Evolutionary conservation across 1,284 basidiomycete species (phyloP).

Genomic region (Rhodotorula sp.): DNA sequence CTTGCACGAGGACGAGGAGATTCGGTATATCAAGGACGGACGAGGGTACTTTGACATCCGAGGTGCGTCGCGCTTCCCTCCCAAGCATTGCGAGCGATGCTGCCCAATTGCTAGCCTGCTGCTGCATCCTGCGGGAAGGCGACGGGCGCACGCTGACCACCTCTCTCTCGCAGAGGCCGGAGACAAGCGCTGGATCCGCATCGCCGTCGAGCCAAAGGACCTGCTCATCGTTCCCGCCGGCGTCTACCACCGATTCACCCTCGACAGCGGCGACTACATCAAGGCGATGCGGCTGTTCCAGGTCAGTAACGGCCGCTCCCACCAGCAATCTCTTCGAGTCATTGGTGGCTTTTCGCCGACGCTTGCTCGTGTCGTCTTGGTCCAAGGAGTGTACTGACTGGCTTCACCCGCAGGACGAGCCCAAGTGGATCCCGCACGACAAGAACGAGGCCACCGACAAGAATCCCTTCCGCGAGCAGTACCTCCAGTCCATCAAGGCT

Average conservation of each 20-base stretch:
- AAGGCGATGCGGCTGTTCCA: conserved; percentile 75
- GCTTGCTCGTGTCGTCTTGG: not conserved
- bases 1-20: conserved; percentile 88
- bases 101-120: too few species aligned
- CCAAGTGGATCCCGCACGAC: conserved; percentile 77
- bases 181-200: conserved; percentile 69
- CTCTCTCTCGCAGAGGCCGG: conserved; percentile 50
- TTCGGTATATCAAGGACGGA: conserved; percentile 75
- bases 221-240: conserved; percentile 50
- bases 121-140: too few species aligned
- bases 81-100: too few species aligned
- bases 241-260: conserved; percentile 69
- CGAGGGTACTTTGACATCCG: conserved; percentile 82
- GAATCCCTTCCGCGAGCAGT: conserved; percentile 63
- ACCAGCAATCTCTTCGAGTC: not conserved
- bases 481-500: conserved; percentile 47
- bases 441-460: conserved; percentile 61
- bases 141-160: conserved; percentile 1
- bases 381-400: not conserved
- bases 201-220: conserved; percentile 66
- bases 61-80: conserved; percentile 53
- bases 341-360: too few species aligned
- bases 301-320: conserved; percentile 49
- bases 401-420: conserved; percentile 63
- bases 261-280: conserved; percentile 66